Evolutionary conservation across 140 eudicot species (phyloP).

Genomic region (Cichorium intybus): DNA sequence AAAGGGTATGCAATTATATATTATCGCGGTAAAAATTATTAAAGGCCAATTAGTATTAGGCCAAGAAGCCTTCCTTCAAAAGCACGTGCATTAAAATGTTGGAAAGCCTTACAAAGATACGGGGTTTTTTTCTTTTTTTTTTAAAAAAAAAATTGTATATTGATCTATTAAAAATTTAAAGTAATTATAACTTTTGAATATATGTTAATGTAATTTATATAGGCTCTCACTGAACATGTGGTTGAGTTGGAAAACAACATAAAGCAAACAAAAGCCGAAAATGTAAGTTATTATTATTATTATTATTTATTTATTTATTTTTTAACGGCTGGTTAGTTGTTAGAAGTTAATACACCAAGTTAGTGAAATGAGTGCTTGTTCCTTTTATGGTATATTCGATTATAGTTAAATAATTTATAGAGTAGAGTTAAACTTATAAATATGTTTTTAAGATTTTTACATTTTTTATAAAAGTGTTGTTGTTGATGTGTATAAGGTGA

Average conservation of each 20-base stretch:
- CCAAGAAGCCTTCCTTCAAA: conserved; percentile 95
- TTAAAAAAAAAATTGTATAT: neutral
- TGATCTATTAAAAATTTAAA: neutral
- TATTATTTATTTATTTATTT: too few relatives aligned
- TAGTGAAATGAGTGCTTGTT: too few relatives aligned
- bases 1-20: conserved; percentile 84
- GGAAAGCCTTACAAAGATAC: conserved; percentile 89
- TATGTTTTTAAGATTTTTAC: neutral
- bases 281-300: too few relatives aligned
- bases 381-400: neutral
- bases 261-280: conserved; percentile 59
- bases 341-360: too few relatives aligned
- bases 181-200: neutral
- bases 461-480: neutral
- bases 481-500: conserved; percentile 39
- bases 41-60: conserved; percentile 77
- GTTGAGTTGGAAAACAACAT: conserved; percentile 77
- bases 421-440: neutral
- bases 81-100: conserved; percentile 88
- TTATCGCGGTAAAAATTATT: conserved; percentile 94
- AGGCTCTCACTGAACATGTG: conserved; percentile 97
- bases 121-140: conserved; percentile 53
- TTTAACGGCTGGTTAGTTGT: too few relatives aligned
- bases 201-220: conserved; percentile 4
- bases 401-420: too few relatives aligned